phyloP scores from a whole-genome alignment of 1,284 basidiomycete species.

The Anthracocystis setariae region DNA sequence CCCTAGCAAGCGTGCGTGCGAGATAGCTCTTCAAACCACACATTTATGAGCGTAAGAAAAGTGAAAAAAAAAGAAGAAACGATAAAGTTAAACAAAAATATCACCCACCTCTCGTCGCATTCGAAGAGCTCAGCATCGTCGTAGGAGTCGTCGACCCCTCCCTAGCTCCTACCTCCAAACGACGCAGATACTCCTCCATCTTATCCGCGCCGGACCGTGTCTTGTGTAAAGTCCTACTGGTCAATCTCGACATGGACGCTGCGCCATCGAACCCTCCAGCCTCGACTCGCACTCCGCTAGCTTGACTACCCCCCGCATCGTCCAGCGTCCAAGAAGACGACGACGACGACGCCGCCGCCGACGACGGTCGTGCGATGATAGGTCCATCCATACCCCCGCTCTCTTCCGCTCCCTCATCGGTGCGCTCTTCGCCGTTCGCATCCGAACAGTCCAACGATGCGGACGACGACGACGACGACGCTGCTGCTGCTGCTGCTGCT shows the following conservation, averaged over 20 bases:
- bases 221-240: slow-evolving; percentile 28
- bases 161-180: slow-evolving; percentile 17
- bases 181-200: slow-evolving; percentile 44
- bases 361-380: slow-evolving; percentile 39
- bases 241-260: slow-evolving; percentile 12
- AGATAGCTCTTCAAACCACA: too few relatives aligned
- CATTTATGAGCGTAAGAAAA: too few relatives aligned
- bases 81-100: too few relatives aligned
- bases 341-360: slow-evolving; percentile 23
- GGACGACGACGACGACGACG: not conserved
- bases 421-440: not conserved
- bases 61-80: too few relatives aligned
- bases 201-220: slow-evolving; percentile 33
- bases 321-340: slow-evolving; percentile 31
- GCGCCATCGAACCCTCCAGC: too few relatives aligned
- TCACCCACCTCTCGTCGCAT: too few relatives aligned
- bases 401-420: slow-evolving; percentile 4
- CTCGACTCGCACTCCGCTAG: too few relatives aligned
- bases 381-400: slow-evolving; percentile 25
- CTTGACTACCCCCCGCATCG: slow-evolving; percentile 19
- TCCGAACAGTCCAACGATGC: not conserved
- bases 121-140: slow-evolving; percentile 17
- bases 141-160: slow-evolving; percentile 8
- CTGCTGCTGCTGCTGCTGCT: too few relatives aligned
- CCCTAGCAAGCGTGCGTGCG: too few relatives aligned